phyloP scores from a whole-genome alignment of 257 asterid genomes.

The Fraxinus excelsior region DNA sequence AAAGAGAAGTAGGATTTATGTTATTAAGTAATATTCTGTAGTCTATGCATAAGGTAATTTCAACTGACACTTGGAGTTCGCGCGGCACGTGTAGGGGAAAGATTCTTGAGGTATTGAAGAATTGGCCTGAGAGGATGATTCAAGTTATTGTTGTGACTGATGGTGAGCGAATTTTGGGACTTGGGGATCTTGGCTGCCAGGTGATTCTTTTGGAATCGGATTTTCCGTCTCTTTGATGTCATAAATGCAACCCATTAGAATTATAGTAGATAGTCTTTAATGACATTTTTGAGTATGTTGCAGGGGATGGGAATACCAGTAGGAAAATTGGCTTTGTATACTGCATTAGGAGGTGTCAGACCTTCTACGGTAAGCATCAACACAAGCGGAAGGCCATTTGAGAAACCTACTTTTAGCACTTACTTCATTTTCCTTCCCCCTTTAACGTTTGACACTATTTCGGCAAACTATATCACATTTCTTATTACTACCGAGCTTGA shows the following conservation, averaged over 20 bases:
- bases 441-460: neutral
- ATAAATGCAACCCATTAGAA: neutral
- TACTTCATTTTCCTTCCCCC: neutral
- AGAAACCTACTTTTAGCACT: neutral
- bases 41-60: slow-evolving; percentile 8
- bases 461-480: neutral
- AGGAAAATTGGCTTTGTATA: slow-evolving; percentile 85
- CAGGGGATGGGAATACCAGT: slow-evolving; percentile 99
- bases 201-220: slow-evolving; percentile 32
- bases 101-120: slow-evolving; percentile 83
- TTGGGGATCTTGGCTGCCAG: slow-evolving; percentile 97
- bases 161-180: slow-evolving; percentile 96
- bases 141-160: slow-evolving; percentile 95
- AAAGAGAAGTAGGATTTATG: slow-evolving; percentile 71
- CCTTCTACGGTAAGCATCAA: slow-evolving; percentile 79
- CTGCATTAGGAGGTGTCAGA: slow-evolving; percentile 93
- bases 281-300: slow-evolving; percentile 6
- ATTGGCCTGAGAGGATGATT: slow-evolving; percentile 90
- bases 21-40: neutral
- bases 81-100: slow-evolving; percentile 56
- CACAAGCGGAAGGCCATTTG: neutral
- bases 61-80: neutral
- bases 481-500: neutral
- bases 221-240: neutral
- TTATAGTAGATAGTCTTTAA: slow-evolving; percentile 9